Evolutionary conservation across 495 filamentous ascomycete species (phyloP).

Genomic region (Penicillium silybi): DNA sequence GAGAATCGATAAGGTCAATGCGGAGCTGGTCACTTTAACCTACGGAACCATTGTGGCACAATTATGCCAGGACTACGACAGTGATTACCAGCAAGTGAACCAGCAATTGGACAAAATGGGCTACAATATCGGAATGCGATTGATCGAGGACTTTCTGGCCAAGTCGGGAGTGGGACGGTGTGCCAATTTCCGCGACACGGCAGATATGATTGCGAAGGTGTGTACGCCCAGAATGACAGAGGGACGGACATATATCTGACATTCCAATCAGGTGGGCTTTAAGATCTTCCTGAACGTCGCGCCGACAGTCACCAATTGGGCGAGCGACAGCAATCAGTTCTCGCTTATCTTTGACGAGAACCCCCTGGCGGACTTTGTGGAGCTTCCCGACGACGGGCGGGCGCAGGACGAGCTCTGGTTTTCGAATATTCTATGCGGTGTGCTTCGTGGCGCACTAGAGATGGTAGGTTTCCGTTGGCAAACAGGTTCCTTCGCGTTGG

Average conservation of each 20-base stretch:
- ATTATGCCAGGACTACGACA: slow-evolving; percentile 91
- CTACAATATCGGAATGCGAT: slow-evolving; percentile 92
- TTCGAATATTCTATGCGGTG: slow-evolving; percentile 93
- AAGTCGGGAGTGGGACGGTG: slow-evolving; percentile 88
- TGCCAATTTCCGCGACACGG: slow-evolving; percentile 89
- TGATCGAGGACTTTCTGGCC: slow-evolving; percentile 97
- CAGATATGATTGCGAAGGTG: slow-evolving; percentile 95
- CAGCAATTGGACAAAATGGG: slow-evolving; percentile 98
- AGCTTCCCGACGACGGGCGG: slow-evolving; percentile 91
- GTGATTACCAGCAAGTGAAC: slow-evolving; percentile 89
- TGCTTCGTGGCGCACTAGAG: slow-evolving; percentile 85
- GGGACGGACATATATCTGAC: neutral
- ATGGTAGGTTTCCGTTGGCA: slow-evolving; percentile 61
- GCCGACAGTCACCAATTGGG: slow-evolving; percentile 94
- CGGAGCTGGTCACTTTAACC: slow-evolving; percentile 93
- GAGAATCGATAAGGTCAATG: slow-evolving; percentile 70
- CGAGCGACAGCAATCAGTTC: slow-evolving; percentile 92
- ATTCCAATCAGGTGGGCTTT: slow-evolving; percentile 74
- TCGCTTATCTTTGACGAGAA: slow-evolving; percentile 96
- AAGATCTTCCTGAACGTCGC: slow-evolving; percentile 98
- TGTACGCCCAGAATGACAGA: slow-evolving; percentile 1
- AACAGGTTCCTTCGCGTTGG: slow-evolving; percentile 8
- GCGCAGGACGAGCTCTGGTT: slow-evolving; percentile 98
- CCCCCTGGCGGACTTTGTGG: slow-evolving; percentile 93
- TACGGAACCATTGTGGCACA: slow-evolving; percentile 98